Base-by-base conservation (phyloP, 352 stramenopile species). In the Phytopythium aichiense region DNA sequence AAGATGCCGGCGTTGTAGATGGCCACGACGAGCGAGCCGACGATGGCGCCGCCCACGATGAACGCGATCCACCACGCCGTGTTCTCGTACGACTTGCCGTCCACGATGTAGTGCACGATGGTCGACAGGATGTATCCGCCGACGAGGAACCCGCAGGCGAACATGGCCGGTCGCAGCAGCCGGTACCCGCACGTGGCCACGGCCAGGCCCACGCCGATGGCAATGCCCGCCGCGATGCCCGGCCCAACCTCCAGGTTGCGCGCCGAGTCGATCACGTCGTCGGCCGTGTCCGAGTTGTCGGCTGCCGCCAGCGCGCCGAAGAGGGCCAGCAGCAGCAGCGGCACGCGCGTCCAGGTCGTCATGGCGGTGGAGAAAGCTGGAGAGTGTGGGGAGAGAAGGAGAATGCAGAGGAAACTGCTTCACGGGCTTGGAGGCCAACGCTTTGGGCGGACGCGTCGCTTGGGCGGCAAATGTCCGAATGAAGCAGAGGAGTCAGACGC, bases 101-200 rank as follows among this genome's bases (percentile, higher is more conserved):
- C 60, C 57, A 84, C 74, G 35, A 73, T 69, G 58, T 75, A 75
- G 61, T 68, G 43, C 15, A 79, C 73, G 28, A 83, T 58, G 18
- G 70, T 73, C 16, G 76, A 80, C 7, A 77, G 56, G 23, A 81
- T 60, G 56, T 84, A 77, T 30, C 75, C 74, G 8, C 79, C 79
- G 2, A 84, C 75, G 53, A 86, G 65, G 65, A 87, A 87, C 9
- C 77, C 79, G 53, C 77, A 84, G 22, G 74, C 61, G 55, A 89
- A 89, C 74, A 87, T 86, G 23, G 77, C 76, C 35, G 77, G 79
- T 18, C 79, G 79, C 28, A 89, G 63, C 5, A 87, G 57, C 30
- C 76, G 76, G 63, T 74, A 84, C 53, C 79, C 79, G 22, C 65
- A 84, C 15, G 73, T 69, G 25, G 63, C 68, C 48, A 85, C 70